Conservation (phyloP, 345 rosid species). For the Corymbia maculata region DNA sequence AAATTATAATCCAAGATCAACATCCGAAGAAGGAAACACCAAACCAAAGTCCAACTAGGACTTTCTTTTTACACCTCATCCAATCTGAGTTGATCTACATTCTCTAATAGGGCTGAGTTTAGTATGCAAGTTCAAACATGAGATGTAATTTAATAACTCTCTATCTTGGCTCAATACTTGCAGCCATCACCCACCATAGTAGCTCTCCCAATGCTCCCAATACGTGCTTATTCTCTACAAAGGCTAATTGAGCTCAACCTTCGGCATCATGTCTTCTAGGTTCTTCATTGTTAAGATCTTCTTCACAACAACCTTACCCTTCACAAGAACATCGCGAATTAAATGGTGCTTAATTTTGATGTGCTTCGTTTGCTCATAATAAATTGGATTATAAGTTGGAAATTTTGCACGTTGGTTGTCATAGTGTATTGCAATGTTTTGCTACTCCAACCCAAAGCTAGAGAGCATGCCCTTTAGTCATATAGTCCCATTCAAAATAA, state of each 20-base stretch:
- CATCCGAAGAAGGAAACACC: too few relatives aligned
- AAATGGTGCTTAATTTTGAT: background rate
- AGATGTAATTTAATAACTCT: background rate
- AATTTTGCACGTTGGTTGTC: background rate
- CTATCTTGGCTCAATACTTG: background rate
- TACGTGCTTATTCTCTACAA: background rate
- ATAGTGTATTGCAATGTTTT: background rate
- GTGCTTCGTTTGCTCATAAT: background rate
- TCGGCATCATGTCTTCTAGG: background rate
- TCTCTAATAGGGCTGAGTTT: too few relatives aligned
- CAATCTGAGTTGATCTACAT: too few relatives aligned
- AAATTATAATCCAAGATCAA: background rate
- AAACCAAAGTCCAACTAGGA: too few relatives aligned
- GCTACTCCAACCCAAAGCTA: background rate
- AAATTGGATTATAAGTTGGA: too few relatives aligned
- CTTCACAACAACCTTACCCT: fast-evolving
- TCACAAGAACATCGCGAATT: background rate
- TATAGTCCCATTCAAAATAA: background rate
- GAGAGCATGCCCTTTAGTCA: background rate
- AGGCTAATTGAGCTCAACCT: background rate
- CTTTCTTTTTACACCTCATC: too few relatives aligned
- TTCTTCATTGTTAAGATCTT: background rate
- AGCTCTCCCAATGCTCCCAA: background rate
- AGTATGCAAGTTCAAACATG: too few relatives aligned
- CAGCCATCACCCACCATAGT: background rate